Base-by-base conservation (phyloP, 352 stramenopile genomes). In the Globisporangium takayamanum region DNA sequence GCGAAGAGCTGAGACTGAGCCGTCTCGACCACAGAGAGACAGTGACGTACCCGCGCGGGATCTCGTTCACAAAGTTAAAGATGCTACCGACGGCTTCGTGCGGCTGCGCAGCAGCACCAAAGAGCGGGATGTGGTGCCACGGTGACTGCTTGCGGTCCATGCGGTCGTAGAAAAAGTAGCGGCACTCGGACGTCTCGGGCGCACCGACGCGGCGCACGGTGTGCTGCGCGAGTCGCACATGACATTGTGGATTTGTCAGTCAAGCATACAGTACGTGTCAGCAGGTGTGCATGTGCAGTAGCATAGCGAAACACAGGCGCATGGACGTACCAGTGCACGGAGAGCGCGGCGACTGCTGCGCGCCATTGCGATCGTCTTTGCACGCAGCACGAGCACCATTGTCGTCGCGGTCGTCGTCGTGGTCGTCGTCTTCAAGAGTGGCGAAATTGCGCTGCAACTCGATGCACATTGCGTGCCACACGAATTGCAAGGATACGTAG, bases 61-160 rank as follows among this genome's bases (percentile, higher is more conserved):
- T 98, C 73, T 98, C 94, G 66, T 87, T 97, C 22, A 98, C 75
- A 66, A 97, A 97, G 70, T 98, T 90, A 67, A 94, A 95, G 41
- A 95, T 78, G 59, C 68, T 74, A 15, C 60, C 50, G 16, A 45
- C 50, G n/a, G n/a, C 42, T 55, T 84, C 63, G 14, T 79, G 68
- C 45, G 63, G 2, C 59, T 53, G n/a, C 60, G 54, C 20, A 71
- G 53, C 4, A 12, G 44, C 44, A n/a, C 69, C 73, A 62, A 92
- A 84, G n/a, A 97, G 77, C 53, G 91, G 81, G 52, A 98, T 89
- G 63, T 97, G 82, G 72, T 98, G 92, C 92, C 92, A 98, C 15
- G 89, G 89, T 20, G 89, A 97, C 57, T 94, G 82, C 66, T 88
- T 80, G 50, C 80, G 79, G 4, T 80, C 85, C 26, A 78, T 64